Base-by-base conservation (phyloP, 768 basidiomycete genomes). In the Kwoniella mangroviensis region DNA sequence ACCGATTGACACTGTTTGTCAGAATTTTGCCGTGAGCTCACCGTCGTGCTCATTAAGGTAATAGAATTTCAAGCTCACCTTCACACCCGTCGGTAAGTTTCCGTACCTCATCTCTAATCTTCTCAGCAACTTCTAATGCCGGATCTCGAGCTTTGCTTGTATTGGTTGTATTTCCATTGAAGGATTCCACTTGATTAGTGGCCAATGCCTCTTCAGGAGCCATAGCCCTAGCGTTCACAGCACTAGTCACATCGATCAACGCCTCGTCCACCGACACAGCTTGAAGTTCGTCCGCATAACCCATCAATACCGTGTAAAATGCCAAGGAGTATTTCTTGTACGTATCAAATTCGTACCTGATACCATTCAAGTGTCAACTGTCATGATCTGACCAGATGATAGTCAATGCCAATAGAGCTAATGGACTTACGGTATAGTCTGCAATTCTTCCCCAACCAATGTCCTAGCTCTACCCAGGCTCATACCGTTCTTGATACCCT, bases 261-360 rank as follows among this genome's bases (percentile, higher is more conserved):
- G 94, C 96, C 81, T 99, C 97, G 70, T 99, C 97, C 5, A 98
- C 92, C 1, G 94, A 96, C 17, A 98, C 95, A 1, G 95, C 94
- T 84, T 98, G 90, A 2, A 98, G 85, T 74, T 94, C 93, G 76
- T 97, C 93, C 24, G 93, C 92, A 77, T 91, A 89, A 0, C 87
- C 85, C 89, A 98, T 92, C 41, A 98, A 86, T 64, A 97, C 91
- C 4, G 92, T 93, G 83, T 99, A 98, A 81, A 98, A 98, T 45
- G 90, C 87, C 61, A 94, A 83, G 0, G 96, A 94, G 64, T 90
- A 85, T 65, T 90, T 85, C 78, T 92, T 94, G 84, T 94, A 96
- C 77, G 92, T 94, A 64, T 96, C 91, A 73, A 99, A 99, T 80
- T 99, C 96, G 80, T 98, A 99, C 1, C 76, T 68, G 69, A 7